Evolutionary conservation across 345 rosid genomes (phyloP).

Genomic region (Camelina laxa): DNA sequence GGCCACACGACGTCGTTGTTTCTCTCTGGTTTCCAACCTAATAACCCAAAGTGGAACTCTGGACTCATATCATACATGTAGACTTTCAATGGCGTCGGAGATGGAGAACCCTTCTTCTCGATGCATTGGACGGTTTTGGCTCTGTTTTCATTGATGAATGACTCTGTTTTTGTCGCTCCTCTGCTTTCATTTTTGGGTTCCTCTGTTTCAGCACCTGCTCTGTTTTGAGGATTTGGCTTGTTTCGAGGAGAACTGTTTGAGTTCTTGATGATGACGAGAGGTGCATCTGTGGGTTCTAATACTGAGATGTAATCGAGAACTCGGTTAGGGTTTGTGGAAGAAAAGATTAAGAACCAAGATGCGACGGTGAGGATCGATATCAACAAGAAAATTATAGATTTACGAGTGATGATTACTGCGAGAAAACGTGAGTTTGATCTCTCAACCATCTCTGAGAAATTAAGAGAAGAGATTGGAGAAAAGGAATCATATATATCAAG

Average conservation of each 20-base stretch:
- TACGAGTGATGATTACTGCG: constrained; percentile 49
- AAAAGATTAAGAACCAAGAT: constrained; percentile 80
- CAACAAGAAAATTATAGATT: constrained; percentile 57
- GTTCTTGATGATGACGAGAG: constrained; percentile 43
- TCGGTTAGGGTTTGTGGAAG: constrained; percentile 53
- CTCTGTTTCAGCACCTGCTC: constrained; percentile 30
- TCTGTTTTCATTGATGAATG: constrained; percentile 26
- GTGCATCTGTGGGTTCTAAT: constrained; percentile 39
- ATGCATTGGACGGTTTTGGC: constrained; percentile 6
- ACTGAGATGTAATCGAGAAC: constrained; percentile 48
- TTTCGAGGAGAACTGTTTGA: constrained; percentile 24
- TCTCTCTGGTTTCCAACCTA: constrained; percentile 70
- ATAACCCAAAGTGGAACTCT: constrained; percentile 83
- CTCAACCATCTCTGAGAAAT: constrained; percentile 57
- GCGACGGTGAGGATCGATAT: constrained; percentile 52
- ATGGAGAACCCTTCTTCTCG: constrained; percentile 14
- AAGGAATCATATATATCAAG: constrained; percentile 35
- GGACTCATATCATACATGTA: constrained; percentile 91
- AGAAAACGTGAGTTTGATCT: constrained; percentile 48
- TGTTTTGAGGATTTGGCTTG: constrained; percentile 37
- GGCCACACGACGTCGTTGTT: constrained; percentile 75
- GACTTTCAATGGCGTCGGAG: constrained; percentile 57
- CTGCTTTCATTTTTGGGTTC: constrained; percentile 29
- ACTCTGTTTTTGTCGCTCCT: constrained; percentile 22
- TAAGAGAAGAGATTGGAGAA: constrained; percentile 32